Conservation (phyloP, 257 asterid genomes). For the Solanum pimpinellifolium region DNA sequence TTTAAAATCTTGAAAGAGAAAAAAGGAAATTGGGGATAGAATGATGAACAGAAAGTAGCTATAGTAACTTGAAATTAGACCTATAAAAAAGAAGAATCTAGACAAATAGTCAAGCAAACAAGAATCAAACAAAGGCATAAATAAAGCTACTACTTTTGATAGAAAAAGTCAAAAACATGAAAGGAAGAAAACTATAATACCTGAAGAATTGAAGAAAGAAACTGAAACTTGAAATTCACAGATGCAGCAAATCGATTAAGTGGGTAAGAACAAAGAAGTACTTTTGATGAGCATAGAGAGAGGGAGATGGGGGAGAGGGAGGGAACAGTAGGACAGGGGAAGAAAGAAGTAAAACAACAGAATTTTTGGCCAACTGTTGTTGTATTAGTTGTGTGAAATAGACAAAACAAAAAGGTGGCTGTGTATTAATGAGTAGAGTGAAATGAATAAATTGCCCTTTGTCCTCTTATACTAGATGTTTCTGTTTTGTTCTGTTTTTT, state of each 20-base stretch:
- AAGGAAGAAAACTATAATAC: conserved; percentile 9
- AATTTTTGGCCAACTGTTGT: conserved; percentile 1
- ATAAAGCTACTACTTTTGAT: not conserved
- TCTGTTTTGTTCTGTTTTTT: not conserved
- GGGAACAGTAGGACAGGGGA: not conserved
- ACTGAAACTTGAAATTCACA: not conserved
- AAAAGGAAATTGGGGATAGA: not conserved
- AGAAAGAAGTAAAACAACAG: not conserved
- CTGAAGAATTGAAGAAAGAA: conserved; percentile 6
- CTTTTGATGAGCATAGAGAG: not conserved
- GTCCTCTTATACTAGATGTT: not conserved
- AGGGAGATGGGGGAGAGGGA: not conserved
- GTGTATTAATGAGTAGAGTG: conserved; percentile 4
- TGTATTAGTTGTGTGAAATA: conserved; percentile 19
- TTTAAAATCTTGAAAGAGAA: not conserved
- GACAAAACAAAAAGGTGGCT: conserved; percentile 19
- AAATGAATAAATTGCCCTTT: conserved; percentile 10
- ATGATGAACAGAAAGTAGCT: not conserved
- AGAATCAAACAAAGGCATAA: not conserved
- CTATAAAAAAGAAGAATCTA: not conserved
- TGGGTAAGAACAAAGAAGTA: conserved; percentile 6
- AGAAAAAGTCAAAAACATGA: not conserved
- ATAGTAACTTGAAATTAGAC: not conserved
- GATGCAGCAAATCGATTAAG: not conserved
- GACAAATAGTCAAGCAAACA: not conserved